Conservation (phyloP, 2,329 filamentous ascomycete genomes). For the Clarireedia monteithiana region DNA sequence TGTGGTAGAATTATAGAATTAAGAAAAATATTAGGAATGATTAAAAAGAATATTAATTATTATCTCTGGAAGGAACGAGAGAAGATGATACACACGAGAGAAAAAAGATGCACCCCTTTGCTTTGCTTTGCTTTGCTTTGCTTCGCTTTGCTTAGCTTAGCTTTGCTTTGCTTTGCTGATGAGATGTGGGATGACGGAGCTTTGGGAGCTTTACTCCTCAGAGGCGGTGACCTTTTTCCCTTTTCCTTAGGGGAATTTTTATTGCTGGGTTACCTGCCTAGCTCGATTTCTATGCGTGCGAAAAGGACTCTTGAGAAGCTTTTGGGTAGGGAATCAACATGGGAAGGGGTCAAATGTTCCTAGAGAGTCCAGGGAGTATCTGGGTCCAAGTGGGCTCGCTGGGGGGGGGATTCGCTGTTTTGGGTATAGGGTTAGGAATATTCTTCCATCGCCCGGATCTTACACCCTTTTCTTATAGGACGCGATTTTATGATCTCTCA, state of each 20-base stretch:
- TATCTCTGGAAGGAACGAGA: too few species aligned
- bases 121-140: too few species aligned
- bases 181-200: not conserved
- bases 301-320: not conserved
- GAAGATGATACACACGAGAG: too few species aligned
- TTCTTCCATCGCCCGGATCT: not conserved
- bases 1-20: too few species aligned
- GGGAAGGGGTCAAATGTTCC: too few species aligned
- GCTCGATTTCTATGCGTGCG: not conserved
- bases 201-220: not conserved
- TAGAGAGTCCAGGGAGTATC: too few species aligned
- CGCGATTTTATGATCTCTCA: slow-evolving; percentile 1
- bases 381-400: not conserved
- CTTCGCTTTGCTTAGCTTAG: too few species aligned
- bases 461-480: slow-evolving; percentile 1
- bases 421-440: not conserved
- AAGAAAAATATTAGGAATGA: too few species aligned
- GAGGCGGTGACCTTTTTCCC: slow-evolving; percentile 6
- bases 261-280: not conserved
- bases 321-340: not conserved
- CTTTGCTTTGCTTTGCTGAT: too few species aligned
- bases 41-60: too few species aligned
- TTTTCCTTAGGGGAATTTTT: slow-evolving; percentile 1
- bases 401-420: not conserved
- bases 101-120: too few species aligned